Evolutionary conservation across 1,139 yeast genomes (phyloP), one percentile per base, ranked within the genome.

Genomic region (Taphrina flavorubra): DNA sequence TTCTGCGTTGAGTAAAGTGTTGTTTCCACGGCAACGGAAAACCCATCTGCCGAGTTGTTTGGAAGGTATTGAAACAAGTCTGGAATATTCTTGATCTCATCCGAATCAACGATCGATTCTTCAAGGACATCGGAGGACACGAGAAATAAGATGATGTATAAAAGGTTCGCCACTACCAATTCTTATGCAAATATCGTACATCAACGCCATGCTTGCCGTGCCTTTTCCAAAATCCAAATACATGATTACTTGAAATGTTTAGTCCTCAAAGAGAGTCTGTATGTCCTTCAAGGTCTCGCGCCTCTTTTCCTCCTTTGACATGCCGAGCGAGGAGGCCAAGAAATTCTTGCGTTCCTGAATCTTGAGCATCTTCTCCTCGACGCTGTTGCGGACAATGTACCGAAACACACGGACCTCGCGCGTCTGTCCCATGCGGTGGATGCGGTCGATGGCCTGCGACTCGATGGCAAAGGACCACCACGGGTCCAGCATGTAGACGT

Each of bases 381-480:
- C 90, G 69, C 94, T 86, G 68, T 87, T 86, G 73, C 87, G 87
- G 78, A 92, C 86, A 57, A 94, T 90, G 74, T 92, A 92, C 71
- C 98, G 79, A 1, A 86, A 81, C 18, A 94, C 94, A 71, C 85
- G 86, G 25, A 94, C 98, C 47, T 83, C 85, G 47, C 69, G 72
- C 16, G 80, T 81, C 76, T 94, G 98, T 0, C 98, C 98, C 77
- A 94, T 89, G 72, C 98, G 83, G 76, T 94, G 98, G 37, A 94
- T 85, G 75, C 98, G 84, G 78, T 94, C 98, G 73, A 94, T 91
- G 0, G 98, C 98, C 78, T 94, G 98, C 57, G 90, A 91, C 75
- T 94, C 98, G 55, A 90, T 86, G 69, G 97, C 91, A 57, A 91
- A 96, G 36, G 95, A 89, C 98, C 98, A 94, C 96, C 97, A 94